Conservation (phyloP, 2,329 filamentous ascomycete species). For the Alternaria alternata region DNA sequence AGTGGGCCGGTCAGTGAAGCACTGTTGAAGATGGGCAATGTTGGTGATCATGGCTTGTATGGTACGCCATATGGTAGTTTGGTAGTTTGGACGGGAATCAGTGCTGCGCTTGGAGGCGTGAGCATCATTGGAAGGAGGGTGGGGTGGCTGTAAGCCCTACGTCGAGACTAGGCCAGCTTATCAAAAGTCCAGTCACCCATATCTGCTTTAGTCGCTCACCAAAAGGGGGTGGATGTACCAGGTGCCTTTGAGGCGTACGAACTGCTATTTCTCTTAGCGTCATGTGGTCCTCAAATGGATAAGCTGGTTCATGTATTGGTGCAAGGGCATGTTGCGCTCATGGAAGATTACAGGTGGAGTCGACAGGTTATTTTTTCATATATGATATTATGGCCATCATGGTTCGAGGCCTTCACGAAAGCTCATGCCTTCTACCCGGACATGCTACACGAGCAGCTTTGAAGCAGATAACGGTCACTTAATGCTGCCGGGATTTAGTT, state of each 20-base stretch:
- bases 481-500: too few species aligned
- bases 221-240: background rate
- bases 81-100: slow-evolving; percentile 54
- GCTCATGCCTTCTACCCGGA: background rate
- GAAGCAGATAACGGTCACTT: too few species aligned
- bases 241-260: background rate
- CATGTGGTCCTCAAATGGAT: background rate
- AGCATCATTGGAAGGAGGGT: slow-evolving; percentile 30
- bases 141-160: slow-evolving; percentile 3
- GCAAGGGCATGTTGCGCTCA: background rate
- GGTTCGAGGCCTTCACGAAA: background rate
- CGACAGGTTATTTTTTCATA: background rate
- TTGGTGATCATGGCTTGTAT: slow-evolving; percentile 43
- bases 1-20: slow-evolving; percentile 60
- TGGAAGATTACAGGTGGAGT: background rate
- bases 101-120: slow-evolving; percentile 44
- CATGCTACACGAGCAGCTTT: background rate
- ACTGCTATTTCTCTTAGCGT: background rate
- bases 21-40: slow-evolving; percentile 39
- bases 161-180: background rate
- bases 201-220: background rate
- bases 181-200: background rate
- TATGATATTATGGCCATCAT: background rate
- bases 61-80: slow-evolving; percentile 53
- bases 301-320: background rate